Base-by-base conservation (phyloP, 2,329 filamentous ascomycete species). In the Penicillium sp. region DNA sequence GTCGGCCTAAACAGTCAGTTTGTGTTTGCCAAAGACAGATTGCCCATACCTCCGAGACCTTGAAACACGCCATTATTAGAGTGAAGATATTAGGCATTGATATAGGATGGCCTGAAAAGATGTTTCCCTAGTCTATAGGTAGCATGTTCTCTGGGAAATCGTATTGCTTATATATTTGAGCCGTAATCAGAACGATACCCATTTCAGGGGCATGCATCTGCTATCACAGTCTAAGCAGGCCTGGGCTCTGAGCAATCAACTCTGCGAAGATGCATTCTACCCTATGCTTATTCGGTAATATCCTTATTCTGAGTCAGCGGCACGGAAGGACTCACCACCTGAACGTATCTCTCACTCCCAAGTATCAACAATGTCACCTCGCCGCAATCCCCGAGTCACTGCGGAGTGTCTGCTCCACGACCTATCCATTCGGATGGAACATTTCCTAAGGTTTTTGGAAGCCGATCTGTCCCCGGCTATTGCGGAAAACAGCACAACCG, bases 381-480 rank as follows among this genome's bases (percentile, higher is more conserved):
- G 51, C 39, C 47, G 32, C 18, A 57, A 54, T 39, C 39, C 42
- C 41, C 18, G 27, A 39, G 47, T 51, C 14, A 57, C 49, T 27
- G 32, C 55, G 14, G 51, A 54, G 13, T 9, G 55, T 18, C 38
- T 57, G 8, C 51, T 57, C 23, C 32, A 54, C n/a, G 39, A 57
- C 26, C 19, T 57, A 19, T 39, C 42, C 34, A 32, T 13, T 47
- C 47, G 45, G 18, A 47, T 54, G 11, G 32, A 48, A 26, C 19
- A 29, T 51, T 54, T 47, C 13, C 14, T 44, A 35, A 40, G 14
- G 9, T 54, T 57, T 35, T 14, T 57, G 27, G 45, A 57, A 39
- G 36, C 14, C 10, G 51, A 57, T 23, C 39, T 57, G n/a, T 45
- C 51, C 30, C 43, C 47, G n/a, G 55, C 42, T n/a, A 44, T 57